Conservation (phyloP, 1,139 yeast species). For the Saccharomyces hybrid region DNA sequence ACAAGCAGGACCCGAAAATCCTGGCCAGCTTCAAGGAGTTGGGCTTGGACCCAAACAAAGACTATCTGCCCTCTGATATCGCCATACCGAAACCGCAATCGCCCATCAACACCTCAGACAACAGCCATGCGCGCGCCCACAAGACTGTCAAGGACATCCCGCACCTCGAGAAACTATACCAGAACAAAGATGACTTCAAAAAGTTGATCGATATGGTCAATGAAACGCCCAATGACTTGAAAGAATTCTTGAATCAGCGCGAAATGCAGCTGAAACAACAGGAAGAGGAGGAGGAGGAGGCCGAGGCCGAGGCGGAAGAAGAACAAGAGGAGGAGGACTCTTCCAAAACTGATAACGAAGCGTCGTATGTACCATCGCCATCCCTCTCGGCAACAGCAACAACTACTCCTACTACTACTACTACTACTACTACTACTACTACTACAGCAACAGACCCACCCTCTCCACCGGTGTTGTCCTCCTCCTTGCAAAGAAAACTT, state of each 20-base stretch:
- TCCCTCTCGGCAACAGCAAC: neutral
- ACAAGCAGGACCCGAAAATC: slow-evolving; percentile 56
- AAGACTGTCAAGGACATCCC: slow-evolving; percentile 9
- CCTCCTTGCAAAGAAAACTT: neutral
- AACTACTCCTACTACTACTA: neutral
- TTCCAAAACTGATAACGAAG: slow-evolving; percentile 8
- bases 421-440: neutral
- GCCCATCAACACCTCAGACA: neutral
- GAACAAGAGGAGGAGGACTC: slow-evolving; percentile 6
- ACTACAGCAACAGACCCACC: neutral
- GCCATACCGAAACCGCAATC: slow-evolving; percentile 21
- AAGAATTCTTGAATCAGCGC: slow-evolving; percentile 16
- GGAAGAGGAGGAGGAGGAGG: slow-evolving; percentile 9
- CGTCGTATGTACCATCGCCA: slow-evolving; percentile 4
- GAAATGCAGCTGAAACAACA: slow-evolving; percentile 8
- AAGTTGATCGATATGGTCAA: slow-evolving; percentile 32
- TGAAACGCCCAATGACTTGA: slow-evolving; percentile 27
- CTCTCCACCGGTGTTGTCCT: neutral
- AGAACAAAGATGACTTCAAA: slow-evolving; percentile 26
- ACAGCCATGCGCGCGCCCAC: neutral
- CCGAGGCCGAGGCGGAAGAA: slow-evolving; percentile 7
- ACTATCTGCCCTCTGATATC: slow-evolving; percentile 31
- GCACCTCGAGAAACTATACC: slow-evolving; percentile 26
- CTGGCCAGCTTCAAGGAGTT: slow-evolving; percentile 38
- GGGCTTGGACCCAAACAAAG: slow-evolving; percentile 30